phyloP scores from a whole-genome alignment of 805 yeast genomes.

The Lipomyces mesembrius region DNA sequence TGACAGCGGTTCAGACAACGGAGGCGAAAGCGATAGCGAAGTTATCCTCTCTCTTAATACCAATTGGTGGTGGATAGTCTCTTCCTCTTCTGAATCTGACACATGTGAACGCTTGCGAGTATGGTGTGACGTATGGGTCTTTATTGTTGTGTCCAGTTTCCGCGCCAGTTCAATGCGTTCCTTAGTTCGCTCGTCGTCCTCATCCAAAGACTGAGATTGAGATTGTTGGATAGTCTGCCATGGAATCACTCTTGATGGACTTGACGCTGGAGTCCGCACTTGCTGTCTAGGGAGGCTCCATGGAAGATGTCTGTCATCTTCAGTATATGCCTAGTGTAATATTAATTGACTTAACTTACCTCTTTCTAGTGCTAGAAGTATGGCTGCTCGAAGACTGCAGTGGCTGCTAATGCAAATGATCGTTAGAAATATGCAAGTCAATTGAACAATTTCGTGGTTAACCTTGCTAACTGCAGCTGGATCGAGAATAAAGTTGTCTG shows the following conservation, averaged over 20 bases:
- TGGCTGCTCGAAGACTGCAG: neutral
- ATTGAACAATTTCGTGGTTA: neutral
- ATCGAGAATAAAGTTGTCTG: neutral
- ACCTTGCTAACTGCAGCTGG: neutral
- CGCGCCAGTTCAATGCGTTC: neutral
- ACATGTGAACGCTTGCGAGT: neutral
- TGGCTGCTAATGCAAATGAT: neutral
- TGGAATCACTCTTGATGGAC: neutral
- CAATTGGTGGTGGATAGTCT: neutral
- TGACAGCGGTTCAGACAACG: neutral
- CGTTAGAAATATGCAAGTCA: neutral
- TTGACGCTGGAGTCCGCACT: neutral
- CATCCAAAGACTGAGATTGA: neutral
- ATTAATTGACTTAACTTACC: neutral
- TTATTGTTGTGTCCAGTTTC: neutral
- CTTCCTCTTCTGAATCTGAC: constrained; percentile 2
- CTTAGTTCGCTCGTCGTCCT: neutral
- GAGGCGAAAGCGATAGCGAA: neutral
- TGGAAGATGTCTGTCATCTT: neutral
- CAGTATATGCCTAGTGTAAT: neutral
- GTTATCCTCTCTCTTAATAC: neutral
- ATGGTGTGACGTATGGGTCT: neutral
- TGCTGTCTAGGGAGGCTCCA: neutral
- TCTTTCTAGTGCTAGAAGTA: neutral
- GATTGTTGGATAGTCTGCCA: neutral